Conservation (phyloP, 495 filamentous ascomycete genomes). For the Xylaria castorea region DNA sequence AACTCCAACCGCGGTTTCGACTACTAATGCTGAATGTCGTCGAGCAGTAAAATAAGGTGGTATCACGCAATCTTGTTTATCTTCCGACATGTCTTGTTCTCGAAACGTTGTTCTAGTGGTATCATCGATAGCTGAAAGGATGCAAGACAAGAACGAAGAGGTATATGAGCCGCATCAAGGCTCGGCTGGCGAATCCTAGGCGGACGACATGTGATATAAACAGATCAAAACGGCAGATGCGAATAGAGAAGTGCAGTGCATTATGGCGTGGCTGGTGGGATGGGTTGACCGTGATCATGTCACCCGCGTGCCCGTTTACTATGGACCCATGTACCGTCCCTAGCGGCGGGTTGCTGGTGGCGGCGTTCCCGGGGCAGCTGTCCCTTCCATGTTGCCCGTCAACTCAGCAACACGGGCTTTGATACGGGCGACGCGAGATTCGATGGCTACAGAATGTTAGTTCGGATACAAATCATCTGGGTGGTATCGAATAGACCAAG, state of each 20-base stretch:
- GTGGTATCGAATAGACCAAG: background rate
- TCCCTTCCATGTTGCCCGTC: constrained; percentile 78
- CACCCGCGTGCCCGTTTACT: constrained; percentile 11
- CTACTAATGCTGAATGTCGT: background rate
- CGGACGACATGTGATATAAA: constrained; percentile 17
- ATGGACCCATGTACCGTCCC: constrained; percentile 32
- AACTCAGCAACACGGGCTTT: constrained; percentile 95
- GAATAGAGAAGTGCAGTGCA: background rate
- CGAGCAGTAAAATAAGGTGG: constrained; percentile 18
- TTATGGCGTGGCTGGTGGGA: background rate
- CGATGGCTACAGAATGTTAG: constrained; percentile 73
- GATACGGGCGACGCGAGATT: constrained; percentile 95
- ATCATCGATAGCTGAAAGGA: constrained; percentile 38
- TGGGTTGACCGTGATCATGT: background rate
- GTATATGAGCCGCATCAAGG: constrained; percentile 15
- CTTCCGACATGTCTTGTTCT: constrained; percentile 32
- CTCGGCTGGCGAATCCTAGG: constrained; percentile 7
- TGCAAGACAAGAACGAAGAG: constrained; percentile 28
- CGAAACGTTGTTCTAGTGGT: constrained; percentile 40
- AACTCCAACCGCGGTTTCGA: constrained; percentile 22
- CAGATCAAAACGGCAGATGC: constrained; percentile 5
- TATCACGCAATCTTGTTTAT: constrained; percentile 27
- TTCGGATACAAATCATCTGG: background rate
- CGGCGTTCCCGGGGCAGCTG: constrained; percentile 34
- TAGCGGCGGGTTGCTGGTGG: constrained; percentile 42